Percentiles rank a stretch among this genome's conserved stretches.
phyloP scores from a whole-genome alignment of 305 asterid species.

The Fraxinus paxiana region DNA sequence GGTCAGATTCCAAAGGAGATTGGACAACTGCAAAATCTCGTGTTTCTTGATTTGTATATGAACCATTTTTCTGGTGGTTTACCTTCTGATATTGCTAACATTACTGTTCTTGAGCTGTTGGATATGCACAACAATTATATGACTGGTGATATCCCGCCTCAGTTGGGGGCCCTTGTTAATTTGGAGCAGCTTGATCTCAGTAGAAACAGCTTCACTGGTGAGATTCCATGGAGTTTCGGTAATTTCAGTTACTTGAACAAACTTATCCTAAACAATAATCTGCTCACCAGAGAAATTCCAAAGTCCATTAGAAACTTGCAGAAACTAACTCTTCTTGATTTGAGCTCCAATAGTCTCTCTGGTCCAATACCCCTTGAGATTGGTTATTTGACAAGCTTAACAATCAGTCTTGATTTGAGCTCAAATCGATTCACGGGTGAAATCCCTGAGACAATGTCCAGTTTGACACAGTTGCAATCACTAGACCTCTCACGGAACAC shows the following conservation, averaged over 20 bases:
- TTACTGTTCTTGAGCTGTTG: conserved; percentile 73
- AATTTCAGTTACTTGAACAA: conserved; percentile 80
- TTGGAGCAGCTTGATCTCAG: conserved; percentile 92
- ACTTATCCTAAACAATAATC: conserved; percentile 64
- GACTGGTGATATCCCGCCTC: conserved; percentile 56
- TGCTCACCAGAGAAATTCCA: conserved; percentile 60
- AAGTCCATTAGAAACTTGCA: conserved; percentile 58
- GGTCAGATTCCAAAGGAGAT: conserved; percentile 86
- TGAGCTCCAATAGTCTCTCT: conserved; percentile 69
- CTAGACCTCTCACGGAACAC: conserved; percentile 66
- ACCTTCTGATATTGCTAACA: conserved; percentile 61
- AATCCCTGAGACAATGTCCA: conserved; percentile 64
- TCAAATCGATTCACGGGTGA: conserved; percentile 59
- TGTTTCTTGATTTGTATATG: conserved; percentile 84
- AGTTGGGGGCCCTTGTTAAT: conserved; percentile 60
- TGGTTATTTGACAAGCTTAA: conserved; percentile 62
- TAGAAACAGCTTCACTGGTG: conserved; percentile 66
- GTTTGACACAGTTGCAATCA: conserved; percentile 73
- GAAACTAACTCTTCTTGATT: conserved; percentile 72
- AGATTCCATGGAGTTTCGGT: conserved; percentile 68
- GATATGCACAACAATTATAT: conserved; percentile 67
- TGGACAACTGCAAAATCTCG: conserved; percentile 76
- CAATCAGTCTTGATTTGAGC: conserved; percentile 75
- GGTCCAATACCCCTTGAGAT: conserved; percentile 67
- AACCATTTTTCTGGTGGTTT: conserved; percentile 76